phyloP scores from a whole-genome alignment of 768 basidiomycete species.

The Russula abietina region DNA sequence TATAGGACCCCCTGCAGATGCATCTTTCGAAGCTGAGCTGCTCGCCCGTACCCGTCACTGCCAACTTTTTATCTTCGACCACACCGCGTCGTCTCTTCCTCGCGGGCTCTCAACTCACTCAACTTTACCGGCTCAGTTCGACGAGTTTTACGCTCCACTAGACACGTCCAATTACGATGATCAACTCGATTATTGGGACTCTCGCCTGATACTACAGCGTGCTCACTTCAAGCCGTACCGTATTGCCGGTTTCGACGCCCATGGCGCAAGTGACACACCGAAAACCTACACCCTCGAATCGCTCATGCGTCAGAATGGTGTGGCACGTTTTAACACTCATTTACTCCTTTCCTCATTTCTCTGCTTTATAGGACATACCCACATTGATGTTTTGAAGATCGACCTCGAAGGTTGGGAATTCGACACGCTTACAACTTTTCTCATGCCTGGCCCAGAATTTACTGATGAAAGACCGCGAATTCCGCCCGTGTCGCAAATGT shows the following conservation, averaged over 20 bases:
- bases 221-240: constrained; percentile 41
- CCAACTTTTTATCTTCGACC: constrained; percentile 59
- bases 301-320: constrained; percentile 41
- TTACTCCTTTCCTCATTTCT: not conserved
- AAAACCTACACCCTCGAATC: constrained; percentile 43
- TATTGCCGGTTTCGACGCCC: constrained; percentile 36
- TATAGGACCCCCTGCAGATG: constrained; percentile 50
- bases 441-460: constrained; percentile 33
- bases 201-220: constrained; percentile 30
- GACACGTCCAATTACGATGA: constrained; percentile 25
- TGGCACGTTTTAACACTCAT: not conserved
- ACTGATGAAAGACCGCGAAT: constrained; percentile 31
- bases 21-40: constrained; percentile 57
- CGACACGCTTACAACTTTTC: constrained; percentile 37
- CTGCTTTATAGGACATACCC: constrained; percentile 27
- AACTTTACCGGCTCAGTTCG: constrained; percentile 11
- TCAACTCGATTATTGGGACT: constrained; percentile 32
- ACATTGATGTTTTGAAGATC: constrained; percentile 41
- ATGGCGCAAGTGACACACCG: constrained; percentile 29
- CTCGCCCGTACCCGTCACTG: constrained; percentile 44
- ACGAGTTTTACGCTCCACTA: constrained; percentile 19
- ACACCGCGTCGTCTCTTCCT: constrained; percentile 24
- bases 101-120: constrained; percentile 27
- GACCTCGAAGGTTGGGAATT: constrained; percentile 48
- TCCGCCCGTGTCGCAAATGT: constrained; percentile 43